Conservation (phyloP, 176 grass and related monocot species). For the Areca catechu region DNA sequence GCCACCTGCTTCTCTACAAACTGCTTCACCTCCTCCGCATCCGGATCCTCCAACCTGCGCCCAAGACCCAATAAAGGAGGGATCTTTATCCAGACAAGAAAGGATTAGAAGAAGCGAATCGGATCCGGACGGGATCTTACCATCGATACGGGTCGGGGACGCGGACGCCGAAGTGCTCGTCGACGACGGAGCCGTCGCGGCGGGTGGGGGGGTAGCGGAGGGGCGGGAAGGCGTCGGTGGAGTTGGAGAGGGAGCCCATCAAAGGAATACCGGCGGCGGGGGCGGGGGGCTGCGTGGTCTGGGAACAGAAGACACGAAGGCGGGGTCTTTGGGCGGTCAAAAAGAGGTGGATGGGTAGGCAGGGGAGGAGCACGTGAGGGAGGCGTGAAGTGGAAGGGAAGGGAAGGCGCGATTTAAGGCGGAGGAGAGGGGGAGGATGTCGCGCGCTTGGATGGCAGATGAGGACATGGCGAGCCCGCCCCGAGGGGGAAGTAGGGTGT, state of each 20-base stretch:
- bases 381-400: not conserved
- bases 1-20: conserved; percentile 66
- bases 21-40: conserved; percentile 73
- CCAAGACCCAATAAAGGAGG: not conserved
- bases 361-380: not conserved
- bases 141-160: conserved; percentile 81
- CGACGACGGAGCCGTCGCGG: conserved; percentile 55
- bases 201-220: conserved; percentile 51
- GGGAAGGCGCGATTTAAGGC: conserved; percentile 10
- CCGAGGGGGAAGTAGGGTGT: not conserved
- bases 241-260: conserved; percentile 47
- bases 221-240: conserved; percentile 7
- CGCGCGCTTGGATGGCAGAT: not conserved
- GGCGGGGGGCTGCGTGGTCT: not conserved
- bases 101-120: no score
- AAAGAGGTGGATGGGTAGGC: not conserved
- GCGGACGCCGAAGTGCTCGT: conserved; percentile 51
- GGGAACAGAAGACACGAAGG: not conserved
- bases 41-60: conserved; percentile 86
- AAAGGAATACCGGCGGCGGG: not conserved
- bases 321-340: not conserved
- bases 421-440: not conserved
- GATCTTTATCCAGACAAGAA: not conserved
- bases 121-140: conserved; percentile 17
- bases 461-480: not conserved